Base-by-base conservation (phyloP, 2,329 filamentous ascomycete genomes). In the Apiospora kogelbergensis region DNA sequence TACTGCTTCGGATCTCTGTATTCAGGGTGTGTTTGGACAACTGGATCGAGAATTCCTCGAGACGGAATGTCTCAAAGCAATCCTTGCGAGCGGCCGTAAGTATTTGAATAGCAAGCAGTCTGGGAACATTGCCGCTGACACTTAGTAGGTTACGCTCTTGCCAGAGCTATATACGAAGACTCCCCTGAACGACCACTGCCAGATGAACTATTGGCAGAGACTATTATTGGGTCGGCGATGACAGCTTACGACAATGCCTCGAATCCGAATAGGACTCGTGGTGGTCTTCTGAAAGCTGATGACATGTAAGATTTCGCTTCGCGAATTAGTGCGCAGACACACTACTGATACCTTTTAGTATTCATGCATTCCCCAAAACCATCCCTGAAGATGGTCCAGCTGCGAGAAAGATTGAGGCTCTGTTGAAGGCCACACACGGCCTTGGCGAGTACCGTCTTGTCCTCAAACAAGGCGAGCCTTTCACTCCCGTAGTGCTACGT, bases 171-270 rank as follows among this genome's bases (percentile, higher is more conserved):
- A 20, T 89, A 90, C 66, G 86, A 90, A 73, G 82, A 85, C 33
- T 80, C 83, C 0, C 76, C 80, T 1, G 81, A 87, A 22, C 79
- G 77, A 3, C 85, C 86, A 5, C 81, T 93, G 3, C 75, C 84
- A 2, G 74, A 77, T 2, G 78, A 84, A 3, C 77, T 84, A 7
- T 80, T 93, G 1, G 87, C 89, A 74, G 84, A 88, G 5, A 88
- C 89, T 1, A 82, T 94, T 10, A 81, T 92, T 53, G 83, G 84
- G 1, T 84, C 89, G 63, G 90, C 91, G 1, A 86, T 94, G 81
- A 84, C 87, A 67, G 87, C 91, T 4, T 96, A 94, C 76, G 93
- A 96, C 75, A 93, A 93, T 76, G 93, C 93, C 3, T 93, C 91
- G 26, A 96, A 96, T 74, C 91, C 92, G 0, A 94, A 95, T 74